Conservation (phyloP, 2,329 filamentous ascomycete species). For the Venturia effusa region DNA sequence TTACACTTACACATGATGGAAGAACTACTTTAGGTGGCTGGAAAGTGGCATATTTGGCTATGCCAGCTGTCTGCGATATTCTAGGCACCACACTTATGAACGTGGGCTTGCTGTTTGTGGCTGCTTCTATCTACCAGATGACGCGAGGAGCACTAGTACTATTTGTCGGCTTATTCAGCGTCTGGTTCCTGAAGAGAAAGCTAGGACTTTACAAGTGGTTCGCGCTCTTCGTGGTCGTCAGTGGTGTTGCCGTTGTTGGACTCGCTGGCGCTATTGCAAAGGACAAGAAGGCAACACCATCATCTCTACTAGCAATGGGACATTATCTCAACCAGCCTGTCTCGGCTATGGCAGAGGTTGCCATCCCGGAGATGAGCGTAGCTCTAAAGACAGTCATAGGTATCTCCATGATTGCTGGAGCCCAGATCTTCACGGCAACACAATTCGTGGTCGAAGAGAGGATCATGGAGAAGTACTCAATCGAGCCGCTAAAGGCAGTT, state of each 20-base stretch:
- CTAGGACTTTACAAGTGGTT: constrained; percentile 88
- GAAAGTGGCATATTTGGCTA: constrained; percentile 62
- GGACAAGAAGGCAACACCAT: constrained; percentile 43
- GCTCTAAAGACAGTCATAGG: constrained; percentile 66
- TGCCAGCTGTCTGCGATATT: constrained; percentile 89
- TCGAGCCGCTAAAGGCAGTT: constrained; percentile 81
- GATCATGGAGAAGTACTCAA: constrained; percentile 69
- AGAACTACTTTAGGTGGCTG: constrained; percentile 54
- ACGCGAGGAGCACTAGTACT: constrained; percentile 87
- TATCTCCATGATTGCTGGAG: constrained; percentile 80
- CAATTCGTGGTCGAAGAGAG: constrained; percentile 96
- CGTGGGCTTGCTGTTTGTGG: constrained; percentile 83
- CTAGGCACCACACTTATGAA: constrained; percentile 96
- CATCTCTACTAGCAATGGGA: constrained; percentile 12
- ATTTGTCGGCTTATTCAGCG: constrained; percentile 92
- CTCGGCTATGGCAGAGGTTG: constrained; percentile 26
- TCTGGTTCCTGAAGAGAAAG: constrained; percentile 72
- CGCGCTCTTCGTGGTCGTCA: constrained; percentile 73
- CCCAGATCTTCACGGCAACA: constrained; percentile 91
- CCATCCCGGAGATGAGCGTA: constrained; percentile 37
- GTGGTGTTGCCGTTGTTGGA: constrained; percentile 81
- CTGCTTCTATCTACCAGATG: constrained; percentile 97
- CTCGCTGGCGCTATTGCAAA: constrained; percentile 75
- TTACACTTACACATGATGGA: constrained; percentile 28
- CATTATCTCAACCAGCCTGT: constrained; percentile 9